Base-by-base conservation (phyloP, 305 asterid genomes). In the Rubia peregrina region DNA sequence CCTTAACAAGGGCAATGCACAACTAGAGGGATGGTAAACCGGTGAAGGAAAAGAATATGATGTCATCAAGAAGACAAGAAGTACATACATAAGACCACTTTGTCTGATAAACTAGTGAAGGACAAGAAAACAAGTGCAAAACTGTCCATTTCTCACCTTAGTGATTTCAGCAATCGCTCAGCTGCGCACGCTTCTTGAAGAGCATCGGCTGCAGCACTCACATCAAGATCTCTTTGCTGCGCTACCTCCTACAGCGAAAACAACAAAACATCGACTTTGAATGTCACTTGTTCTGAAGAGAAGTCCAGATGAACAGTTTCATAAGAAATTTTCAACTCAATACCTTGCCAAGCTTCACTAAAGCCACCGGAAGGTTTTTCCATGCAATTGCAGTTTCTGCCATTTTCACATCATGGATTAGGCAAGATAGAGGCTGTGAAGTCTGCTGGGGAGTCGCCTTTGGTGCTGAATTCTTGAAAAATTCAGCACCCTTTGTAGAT, bases 121-220 rank as follows among this genome's bases (percentile, higher is more conserved):
- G 5, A 17, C 63, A 68, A 63, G 44, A 22, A 61, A 8, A 51
- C 22, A 7, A 49, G 1, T 16, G 61, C 49, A 33, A 33, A 42
- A 68, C 49, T 24, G 48, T 9, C 6, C 40, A 33, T 68, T 72
- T 24, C 62, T 73, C 61, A 90, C 97, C 96, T 82, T 72, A 90
- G 83, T 71, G 92, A 84, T 80, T 83, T 85, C 74, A 90, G 90
- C 85, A 87, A 71, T 71, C 93, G 89, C 77, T 90, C 96, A 65
- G 92, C 85, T 77, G 85, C 92, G 73, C 94, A 87, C 62, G 94
- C 94, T 73, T 86, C 94, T 75, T 90, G 96, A 67, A 90, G 80
- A 55, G 96, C 92, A 71, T 86, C 90, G 63, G 83, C 83, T 70
- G 97, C 97, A 53, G 89, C 89, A 77, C 75, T 77, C 71, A 84